Evolutionary conservation across 2,329 filamentous ascomycete genomes (phyloP).

Genomic region (Xylariaceae sp.): DNA sequence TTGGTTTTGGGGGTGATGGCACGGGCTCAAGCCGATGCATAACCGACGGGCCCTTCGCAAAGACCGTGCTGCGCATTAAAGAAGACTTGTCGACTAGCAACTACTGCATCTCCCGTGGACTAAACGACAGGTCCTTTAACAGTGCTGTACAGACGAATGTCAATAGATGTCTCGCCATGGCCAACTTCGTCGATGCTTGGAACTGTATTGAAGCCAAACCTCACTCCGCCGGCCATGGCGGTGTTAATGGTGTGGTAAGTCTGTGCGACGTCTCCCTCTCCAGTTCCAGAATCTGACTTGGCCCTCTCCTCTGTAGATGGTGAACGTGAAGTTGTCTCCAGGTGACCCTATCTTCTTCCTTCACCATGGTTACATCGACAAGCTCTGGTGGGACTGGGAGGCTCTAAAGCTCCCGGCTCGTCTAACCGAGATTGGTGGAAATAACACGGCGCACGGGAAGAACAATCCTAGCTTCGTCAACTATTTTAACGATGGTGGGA

Average conservation of each 20-base stretch:
- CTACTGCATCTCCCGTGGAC: slow-evolving; percentile 9
- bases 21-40: slow-evolving; percentile 1
- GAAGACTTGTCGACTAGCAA: not conserved
- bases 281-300: too few species aligned
- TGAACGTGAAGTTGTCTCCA: slow-evolving; percentile 6
- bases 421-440: slow-evolving; percentile 17
- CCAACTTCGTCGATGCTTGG: slow-evolving; percentile 8
- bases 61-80: not conserved
- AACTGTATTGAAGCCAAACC: slow-evolving; percentile 7
- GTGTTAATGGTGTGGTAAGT: not conserved
- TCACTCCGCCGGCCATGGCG: slow-evolving; percentile 1
- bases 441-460: slow-evolving; percentile 8
- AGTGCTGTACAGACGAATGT: slow-evolving; percentile 2
- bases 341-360: slow-evolving; percentile 17
- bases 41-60: slow-evolving; percentile 8
- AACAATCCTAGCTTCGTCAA: slow-evolving; percentile 6
- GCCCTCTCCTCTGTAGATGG: too few species aligned
- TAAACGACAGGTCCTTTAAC: slow-evolving; percentile 5
- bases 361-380: slow-evolving; percentile 15
- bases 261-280: not conserved
- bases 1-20: slow-evolving; percentile 10
- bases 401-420: slow-evolving; percentile 1
- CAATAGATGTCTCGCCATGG: not conserved
- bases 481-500: slow-evolving; percentile 14
- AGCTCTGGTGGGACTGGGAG: slow-evolving; percentile 19